Base-by-base conservation (phyloP, 176 grass and related monocot genomes). In the Alloteropsis semialata region DNA sequence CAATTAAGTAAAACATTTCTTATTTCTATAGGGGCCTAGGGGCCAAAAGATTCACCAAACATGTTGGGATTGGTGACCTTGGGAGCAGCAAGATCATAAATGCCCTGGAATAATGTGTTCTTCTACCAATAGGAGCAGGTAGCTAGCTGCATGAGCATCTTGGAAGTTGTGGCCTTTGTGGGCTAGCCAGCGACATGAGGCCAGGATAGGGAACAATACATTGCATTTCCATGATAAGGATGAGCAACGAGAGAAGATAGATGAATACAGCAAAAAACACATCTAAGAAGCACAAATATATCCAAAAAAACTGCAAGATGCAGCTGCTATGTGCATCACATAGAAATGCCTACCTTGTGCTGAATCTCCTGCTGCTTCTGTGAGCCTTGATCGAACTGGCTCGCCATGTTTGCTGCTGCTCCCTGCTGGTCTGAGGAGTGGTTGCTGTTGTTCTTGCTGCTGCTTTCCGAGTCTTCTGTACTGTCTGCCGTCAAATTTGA, bases 391-490 rank as follows among this genome's bases (percentile, higher is more conserved):
- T 90, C 79, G 38, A 82, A 65, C 83, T 83, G 74, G 58, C 41
- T 78, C 33, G 49, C 59, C 84, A 86, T 72, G 72, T 63, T 82
- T 33, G n/a, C 48, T 3, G 65, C 30, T 58, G 36, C 25, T 30
- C 59, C 79, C 21, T 68, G 84, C 66, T 86, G 88, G 19, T 88
- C 81, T 16, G 85, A 58, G 36, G 91, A 85, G 33, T 60, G 37
- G 63, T 82, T 56, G 66, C 69, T 83, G 50, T 49, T 78, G 84
- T 86, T 86, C 84, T 90, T 90, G 79, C 73, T 93, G 74, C 81
- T 85, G 85, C 88, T 90, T 57, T 46, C 88, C 1, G 88, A 85
- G 65, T 90, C 82, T 58, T 90, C 85, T 5, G 62, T 91, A 75
- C 88, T 86, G 42, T 82, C 70, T 43, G 75, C 70, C 22, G 82